Base-by-base conservation (phyloP, 225 moss, liverwort and hornwort genomes). In the Physcomitrellopsis africana region DNA sequence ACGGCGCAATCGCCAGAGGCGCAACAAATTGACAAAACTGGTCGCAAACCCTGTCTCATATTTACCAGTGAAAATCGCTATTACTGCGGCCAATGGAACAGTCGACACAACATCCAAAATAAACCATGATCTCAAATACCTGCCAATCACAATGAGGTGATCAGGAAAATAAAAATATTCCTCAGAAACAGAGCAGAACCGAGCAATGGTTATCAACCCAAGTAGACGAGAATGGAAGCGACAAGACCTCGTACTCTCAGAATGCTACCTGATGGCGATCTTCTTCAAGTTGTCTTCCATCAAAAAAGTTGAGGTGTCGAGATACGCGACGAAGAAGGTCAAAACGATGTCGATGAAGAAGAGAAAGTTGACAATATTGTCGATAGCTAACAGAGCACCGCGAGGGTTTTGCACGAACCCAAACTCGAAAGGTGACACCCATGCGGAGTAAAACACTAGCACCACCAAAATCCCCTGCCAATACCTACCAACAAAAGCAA, bases 1-100 rank as follows among this genome's bases (percentile, higher is more conserved):
- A 69, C 97, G 91, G 45, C 95, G 90, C 69, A 99, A 74, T 76
- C 97, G 90, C 97, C 97, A 99, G 37, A 99, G 84, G 8, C 97
- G 91, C 75, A 99, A 74, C 78, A 99, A 67, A 75, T 90, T 93
- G 70, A 99, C 81, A 42, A 93, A 41, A 61, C 85, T 87, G 67
- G 80, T 77, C 0, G 89, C 86, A 73, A 99, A 83, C 11, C 92
- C 95, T 24, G 82, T 60, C 61, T 90, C 92, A 58, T 89, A 82
- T 12, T 81, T 66, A 26, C 93, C 92, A 1, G 95, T 99, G 77
- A 93, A 89, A 55, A 99, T 74, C 37, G 67, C 83, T 47, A 82
- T 67, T 14, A 95, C 75, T 20, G 86, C 82, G 2, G 55, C 61
- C 55, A 95, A 78, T 1, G 97, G 97, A 43, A 99, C 26, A 15